A percentile compares a stretch with the other conserved stretches of the same genome.
Evolutionary conservation across 192 early-diverging fungal species (phyloP).

Genomic region (Pilaira anomala): DNA sequence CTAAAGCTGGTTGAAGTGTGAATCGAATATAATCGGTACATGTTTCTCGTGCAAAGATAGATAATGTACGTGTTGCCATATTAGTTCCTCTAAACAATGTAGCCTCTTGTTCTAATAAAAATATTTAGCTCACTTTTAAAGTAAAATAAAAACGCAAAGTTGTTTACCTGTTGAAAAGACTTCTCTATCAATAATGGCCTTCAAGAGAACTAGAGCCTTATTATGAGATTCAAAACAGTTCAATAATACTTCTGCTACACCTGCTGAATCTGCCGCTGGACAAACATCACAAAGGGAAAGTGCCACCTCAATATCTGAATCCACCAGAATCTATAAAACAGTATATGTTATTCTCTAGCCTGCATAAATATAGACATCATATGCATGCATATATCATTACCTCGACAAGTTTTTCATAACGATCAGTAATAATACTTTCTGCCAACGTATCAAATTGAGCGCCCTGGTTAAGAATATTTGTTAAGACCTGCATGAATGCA

Average conservation of each 20-base stretch:
- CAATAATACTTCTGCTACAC: conserved; percentile 63
- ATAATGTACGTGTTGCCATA: conserved; percentile 79
- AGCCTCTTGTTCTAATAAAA: conserved; percentile 43
- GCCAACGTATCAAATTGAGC: conserved; percentile 61
- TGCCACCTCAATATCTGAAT: conserved; percentile 59
- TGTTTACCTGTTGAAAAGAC: conserved; percentile 64
- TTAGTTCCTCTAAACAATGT: conserved; percentile 88
- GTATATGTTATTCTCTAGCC: neutral
- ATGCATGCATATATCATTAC: conserved; percentile 12
- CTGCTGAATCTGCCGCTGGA: conserved; percentile 66
- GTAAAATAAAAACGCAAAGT: neutral
- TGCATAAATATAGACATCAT: neutral
- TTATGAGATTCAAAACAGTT: conserved; percentile 65
- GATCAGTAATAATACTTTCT: conserved; percentile 50
- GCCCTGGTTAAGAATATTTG: conserved; percentile 70
- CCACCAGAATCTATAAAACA: conserved; percentile 40
- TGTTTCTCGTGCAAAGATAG: conserved; percentile 72
- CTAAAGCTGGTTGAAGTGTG: conserved; percentile 72
- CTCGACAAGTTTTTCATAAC: conserved; percentile 65
- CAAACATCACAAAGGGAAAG: conserved; percentile 69
- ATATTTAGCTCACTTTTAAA: neutral
- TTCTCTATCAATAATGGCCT: conserved; percentile 63
- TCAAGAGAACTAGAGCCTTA: conserved; percentile 56
- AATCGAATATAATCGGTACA: conserved; percentile 72
- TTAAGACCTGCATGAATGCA: conserved; percentile 77